Evolutionary conservation across 2,329 filamentous ascomycete genomes (phyloP), one percentile per base, ranked within the genome.

Genomic region (Colletotrichum acutatum): DNA sequence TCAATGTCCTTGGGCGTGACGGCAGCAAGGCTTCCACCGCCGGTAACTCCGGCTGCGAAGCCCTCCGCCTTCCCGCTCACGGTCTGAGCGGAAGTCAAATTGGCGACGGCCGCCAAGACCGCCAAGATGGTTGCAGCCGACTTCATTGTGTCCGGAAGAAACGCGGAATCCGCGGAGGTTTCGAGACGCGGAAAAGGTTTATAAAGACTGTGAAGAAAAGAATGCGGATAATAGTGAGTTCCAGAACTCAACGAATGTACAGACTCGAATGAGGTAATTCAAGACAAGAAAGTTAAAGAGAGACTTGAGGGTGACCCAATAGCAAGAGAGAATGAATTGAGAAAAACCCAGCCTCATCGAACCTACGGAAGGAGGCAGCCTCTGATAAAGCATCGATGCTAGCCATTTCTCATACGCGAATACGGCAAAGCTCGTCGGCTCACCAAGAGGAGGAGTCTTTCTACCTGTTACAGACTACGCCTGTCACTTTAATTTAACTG

Each of bases 21-120:
- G 6, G 86, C 81, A 14, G 84, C 79, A 16, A 86, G 86, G 64
- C 77, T 81, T 34, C 87, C 87, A 74, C 88, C 88, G 52, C 88
- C 88, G 37, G 88, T 90, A 1, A 87, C 85, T 42, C 86, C 78
- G 5, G 76, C 66, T 16, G 79, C 79, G 42, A 81, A 81, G 26
- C 79, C 79, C 34, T 79, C 78, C 3, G 79, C 75, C 30, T 76
- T 77, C 26, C 79, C 79, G 11, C 74, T 68, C 19, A 80, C 78
- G 49, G 54, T 60, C 54, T 72, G 68, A 19, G 68, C 59, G n/a
- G 56, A 53, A 11, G 69, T 26, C 32, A 70, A 34, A 57, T 71
- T 62, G 52, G 37, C 52, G 14, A 71, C 28, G 22, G 49, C 64
- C 19, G 64, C 69, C 66, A 73, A 73, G 60, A 66, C 49, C 37